phyloP scores from a whole-genome alignment of 2,329 filamentous ascomycete genomes.

The Phoma herbarum region DNA sequence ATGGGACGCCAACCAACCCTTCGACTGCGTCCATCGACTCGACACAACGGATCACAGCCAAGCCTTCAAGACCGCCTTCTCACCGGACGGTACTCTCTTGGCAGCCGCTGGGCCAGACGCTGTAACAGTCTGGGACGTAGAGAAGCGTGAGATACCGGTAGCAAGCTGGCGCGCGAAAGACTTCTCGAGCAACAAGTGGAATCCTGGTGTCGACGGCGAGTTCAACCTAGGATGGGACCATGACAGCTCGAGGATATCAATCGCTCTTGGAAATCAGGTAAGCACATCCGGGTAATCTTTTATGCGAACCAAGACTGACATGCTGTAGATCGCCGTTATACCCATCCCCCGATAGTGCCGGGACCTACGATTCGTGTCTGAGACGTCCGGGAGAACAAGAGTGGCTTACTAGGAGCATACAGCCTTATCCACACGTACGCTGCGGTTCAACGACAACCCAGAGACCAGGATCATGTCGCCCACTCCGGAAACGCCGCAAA shows the following conservation, averaged over 20 bases:
- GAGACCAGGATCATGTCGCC: neutral
- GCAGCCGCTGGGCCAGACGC: slow-evolving; percentile 56
- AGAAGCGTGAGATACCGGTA: slow-evolving; percentile 46
- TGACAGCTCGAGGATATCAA: slow-evolving; percentile 49
- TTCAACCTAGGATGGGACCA: slow-evolving; percentile 52
- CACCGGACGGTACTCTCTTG: slow-evolving; percentile 54
- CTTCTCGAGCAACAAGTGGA: slow-evolving; percentile 39
- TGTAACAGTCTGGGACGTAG: slow-evolving; percentile 56
- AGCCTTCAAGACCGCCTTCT: slow-evolving; percentile 55
- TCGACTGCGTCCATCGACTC: slow-evolving; percentile 42
- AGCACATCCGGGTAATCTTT: neutral
- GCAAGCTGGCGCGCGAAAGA: slow-evolving; percentile 48
- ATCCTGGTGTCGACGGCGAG: slow-evolving; percentile 45
- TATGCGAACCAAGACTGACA: neutral
- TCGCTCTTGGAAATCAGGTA: slow-evolving; percentile 52
- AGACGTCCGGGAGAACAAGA: neutral
- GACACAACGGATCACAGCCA: slow-evolving; percentile 45
- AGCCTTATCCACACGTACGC: neutral
- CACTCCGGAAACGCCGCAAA: neutral
- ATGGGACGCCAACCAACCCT: slow-evolving; percentile 53
- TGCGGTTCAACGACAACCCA: neutral
- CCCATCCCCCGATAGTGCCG: neutral
- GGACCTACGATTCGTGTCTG: neutral
- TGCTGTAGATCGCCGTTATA: neutral
- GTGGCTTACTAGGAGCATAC: neutral